Percentiles rank a stretch among this genome's conserved stretches.
Conservation (phyloP, 306 rosid genomes). For the Canavalia ensiformis region DNA sequence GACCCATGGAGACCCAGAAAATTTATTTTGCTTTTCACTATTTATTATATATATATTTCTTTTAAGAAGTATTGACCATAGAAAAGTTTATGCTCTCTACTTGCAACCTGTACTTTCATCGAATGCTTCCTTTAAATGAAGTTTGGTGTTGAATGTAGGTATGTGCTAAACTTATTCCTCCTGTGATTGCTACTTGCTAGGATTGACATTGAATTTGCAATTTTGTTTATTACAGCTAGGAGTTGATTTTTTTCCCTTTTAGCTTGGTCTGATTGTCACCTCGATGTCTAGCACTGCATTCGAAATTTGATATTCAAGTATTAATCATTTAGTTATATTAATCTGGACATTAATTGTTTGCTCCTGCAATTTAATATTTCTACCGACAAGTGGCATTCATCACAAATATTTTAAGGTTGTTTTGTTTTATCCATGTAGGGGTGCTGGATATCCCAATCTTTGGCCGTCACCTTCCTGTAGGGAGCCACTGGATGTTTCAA, state of each 20-base stretch:
- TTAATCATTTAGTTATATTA: neutral
- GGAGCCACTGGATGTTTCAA: constrained; percentile 94
- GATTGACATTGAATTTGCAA: constrained; percentile 22
- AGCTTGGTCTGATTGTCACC: constrained; percentile 25
- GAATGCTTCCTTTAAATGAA: constrained; percentile 22
- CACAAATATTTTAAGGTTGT: constrained; percentile 13
- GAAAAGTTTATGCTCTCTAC: constrained; percentile 10
- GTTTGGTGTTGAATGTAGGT: constrained; percentile 29
- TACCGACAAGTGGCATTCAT: constrained; percentile 2
- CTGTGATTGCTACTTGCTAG: constrained; percentile 6
- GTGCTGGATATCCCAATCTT: constrained; percentile 92
- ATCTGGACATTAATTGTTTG: constrained; percentile 11
- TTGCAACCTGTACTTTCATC: constrained; percentile 17
- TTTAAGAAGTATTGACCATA: constrained; percentile 3
- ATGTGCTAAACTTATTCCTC: constrained; percentile 10
- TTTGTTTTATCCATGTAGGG: constrained; percentile 66
- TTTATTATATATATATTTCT: constrained; percentile 6
- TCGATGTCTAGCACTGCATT: constrained; percentile 36
- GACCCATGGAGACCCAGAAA: constrained; percentile 14
- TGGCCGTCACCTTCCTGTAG: constrained; percentile 92
- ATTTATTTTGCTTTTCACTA: neutral
- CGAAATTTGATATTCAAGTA: neutral
- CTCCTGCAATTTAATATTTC: constrained; percentile 30
- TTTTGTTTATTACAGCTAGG: constrained; percentile 26
- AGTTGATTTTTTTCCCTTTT: constrained; percentile 33